Evolutionary conservation across 2,329 filamentous ascomycete genomes (phyloP), one percentile per base, ranked within the genome.

Genomic region (Ophiognomonia clavigignenti-juglandacearum): DNA sequence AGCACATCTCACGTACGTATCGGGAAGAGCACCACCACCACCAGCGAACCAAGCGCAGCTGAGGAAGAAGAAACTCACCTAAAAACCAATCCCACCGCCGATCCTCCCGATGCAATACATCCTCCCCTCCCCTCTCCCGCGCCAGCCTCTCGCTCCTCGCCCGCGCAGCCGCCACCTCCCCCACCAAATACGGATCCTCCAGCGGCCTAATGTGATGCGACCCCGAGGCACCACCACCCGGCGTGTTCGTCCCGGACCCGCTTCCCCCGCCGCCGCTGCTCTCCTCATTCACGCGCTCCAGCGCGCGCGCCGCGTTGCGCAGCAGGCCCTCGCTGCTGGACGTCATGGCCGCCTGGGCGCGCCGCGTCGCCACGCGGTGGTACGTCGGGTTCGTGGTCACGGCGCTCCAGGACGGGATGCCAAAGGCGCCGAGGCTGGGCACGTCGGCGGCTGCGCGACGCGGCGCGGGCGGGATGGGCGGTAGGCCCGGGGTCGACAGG

Each of bases 101-200:
- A 54, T 83, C 77, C 64, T 83, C 79, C 26, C 71, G 66, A 36
- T 75, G 63, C 45, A 85, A 64, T 35, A 80, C 63, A 48, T 78
- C 77, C 22, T 76, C 74, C 22, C 76, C 74, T 1, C 71, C 71
- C 32, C 69, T 71, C 63, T 83, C 76, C 43, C 74, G 67, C n/a
- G 72, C 71, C 23, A 83, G 61, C 51, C 83, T 70, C 57, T 78
- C 77, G n/a, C 66, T 64, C 36, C 78, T 70, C 7, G 81, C 80
- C 52, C 71, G 63, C 9, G 71, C 68, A 2, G 83, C 83, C 4
- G 82, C 83, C 42, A 73, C 73, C 64, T 85, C 82, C 27, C 83
- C 83, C 2, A 86, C 83, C 9, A 86, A 67, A 47, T 82, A 74
- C 0, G 82, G 83, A 54, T 86, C 83, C 63, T 87, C 83, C 16